Conservation (phyloP, 768 basidiomycete species). For the Daedaleopsis nitida region DNA sequence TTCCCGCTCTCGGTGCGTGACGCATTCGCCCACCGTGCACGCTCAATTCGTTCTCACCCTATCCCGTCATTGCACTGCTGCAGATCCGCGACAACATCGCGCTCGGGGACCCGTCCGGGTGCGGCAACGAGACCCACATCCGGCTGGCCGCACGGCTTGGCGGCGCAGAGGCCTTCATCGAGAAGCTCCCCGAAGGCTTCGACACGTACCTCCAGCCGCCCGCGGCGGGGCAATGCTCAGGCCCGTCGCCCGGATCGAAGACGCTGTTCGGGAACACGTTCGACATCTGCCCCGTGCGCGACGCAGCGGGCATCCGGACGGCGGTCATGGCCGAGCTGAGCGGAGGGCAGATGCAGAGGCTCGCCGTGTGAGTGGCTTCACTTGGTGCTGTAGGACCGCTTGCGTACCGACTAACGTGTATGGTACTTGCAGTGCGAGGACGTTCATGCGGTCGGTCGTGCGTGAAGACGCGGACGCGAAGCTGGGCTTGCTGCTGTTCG, state of each 20-base stretch:
- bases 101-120: conserved; percentile 64
- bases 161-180: conserved; percentile 67
- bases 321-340: conserved; percentile 33
- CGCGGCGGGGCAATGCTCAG: conserved; percentile 63
- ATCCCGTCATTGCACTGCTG: neutral
- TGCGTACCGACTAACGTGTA: neutral
- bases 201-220: conserved; percentile 73
- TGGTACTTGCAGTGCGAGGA: conserved; percentile 18
- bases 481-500: conserved; percentile 31
- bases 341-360: conserved; percentile 26
- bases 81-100: conserved; percentile 79
- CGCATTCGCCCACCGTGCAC: conserved; percentile 58
- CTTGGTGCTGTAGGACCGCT: neutral
- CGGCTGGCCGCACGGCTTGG: conserved; percentile 68
- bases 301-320: conserved; percentile 44
- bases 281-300: conserved; percentile 37
- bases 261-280: conserved; percentile 60
- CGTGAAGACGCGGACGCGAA: conserved; percentile 26
- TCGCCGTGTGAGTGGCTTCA: conserved; percentile 19
- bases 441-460: conserved; percentile 33
- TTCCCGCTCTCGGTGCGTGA: conserved; percentile 78
- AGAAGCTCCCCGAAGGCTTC: conserved; percentile 62
- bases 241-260: conserved; percentile 60
- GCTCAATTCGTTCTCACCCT: neutral
- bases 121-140: conserved; percentile 56